Percentiles rank a stretch among this genome's conserved stretches.
phyloP scores from a whole-genome alignment of 345 rosid genomes.

The Mallotus nudiflorus region DNA sequence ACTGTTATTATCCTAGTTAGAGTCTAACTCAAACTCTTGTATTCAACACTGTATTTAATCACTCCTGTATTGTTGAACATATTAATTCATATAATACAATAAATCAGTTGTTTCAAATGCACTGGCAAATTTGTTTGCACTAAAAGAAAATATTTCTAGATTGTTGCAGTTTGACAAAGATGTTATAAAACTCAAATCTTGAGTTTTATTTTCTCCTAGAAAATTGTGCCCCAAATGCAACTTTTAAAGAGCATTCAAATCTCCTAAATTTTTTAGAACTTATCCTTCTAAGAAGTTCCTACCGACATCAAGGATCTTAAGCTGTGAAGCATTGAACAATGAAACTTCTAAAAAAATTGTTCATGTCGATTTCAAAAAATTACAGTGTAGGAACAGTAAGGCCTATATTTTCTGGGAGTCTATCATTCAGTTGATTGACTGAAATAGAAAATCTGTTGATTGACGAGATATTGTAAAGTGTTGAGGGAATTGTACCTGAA shows the following conservation, averaged over 20 bases:
- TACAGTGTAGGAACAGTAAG: background rate
- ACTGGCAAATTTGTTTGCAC: conserved; percentile 15
- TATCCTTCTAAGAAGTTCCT: background rate
- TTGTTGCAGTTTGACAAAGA: conserved; percentile 11
- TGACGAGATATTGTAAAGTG: no score
- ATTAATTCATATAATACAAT: no score
- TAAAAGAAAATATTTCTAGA: fast-evolving
- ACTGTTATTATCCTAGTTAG: no score
- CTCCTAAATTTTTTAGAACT: background rate
- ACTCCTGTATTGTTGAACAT: no score
- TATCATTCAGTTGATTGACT: no score
- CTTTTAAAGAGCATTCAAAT: background rate
- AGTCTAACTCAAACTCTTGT: no score
- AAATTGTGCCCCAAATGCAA: background rate
- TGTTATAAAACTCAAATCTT: conserved; percentile 16
- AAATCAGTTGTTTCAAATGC: no score
- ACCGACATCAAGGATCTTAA: background rate
- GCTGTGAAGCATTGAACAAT: background rate
- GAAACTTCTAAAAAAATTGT: background rate
- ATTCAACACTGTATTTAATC: no score
- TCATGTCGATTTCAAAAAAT: background rate
- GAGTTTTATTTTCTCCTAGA: background rate
- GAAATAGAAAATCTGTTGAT: no score
- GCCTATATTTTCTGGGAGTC: background rate
- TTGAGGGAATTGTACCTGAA: no score